Percentiles rank a stretch among this genome's conserved stretches.
Conservation (phyloP, 106 monocot genomes). For the Agapanthus africanus region DNA sequence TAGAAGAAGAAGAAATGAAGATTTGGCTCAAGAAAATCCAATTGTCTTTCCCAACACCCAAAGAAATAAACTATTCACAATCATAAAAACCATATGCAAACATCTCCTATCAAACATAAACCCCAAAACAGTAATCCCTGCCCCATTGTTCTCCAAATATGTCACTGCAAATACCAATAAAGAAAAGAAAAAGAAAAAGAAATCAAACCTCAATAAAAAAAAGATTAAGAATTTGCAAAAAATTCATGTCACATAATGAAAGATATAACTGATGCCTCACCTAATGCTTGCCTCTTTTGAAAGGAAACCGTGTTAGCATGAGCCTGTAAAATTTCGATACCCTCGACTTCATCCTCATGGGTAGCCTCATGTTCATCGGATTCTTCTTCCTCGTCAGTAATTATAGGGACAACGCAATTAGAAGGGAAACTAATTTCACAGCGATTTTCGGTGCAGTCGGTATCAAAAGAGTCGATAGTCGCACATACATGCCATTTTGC, state of each 20-base stretch:
- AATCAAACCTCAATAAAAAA: too few species aligned
- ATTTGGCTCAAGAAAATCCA: too few species aligned
- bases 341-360: slow-evolving; percentile 41
- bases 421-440: too few species aligned
- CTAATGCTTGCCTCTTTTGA: slow-evolving; percentile 82
- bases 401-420: too few species aligned
- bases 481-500: slow-evolving; percentile 64
- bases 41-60: slow-evolving; percentile 46
- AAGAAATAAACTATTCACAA: slow-evolving; percentile 26
- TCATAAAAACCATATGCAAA: slow-evolving; percentile 32
- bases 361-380: slow-evolving; percentile 8
- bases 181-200: too few species aligned
- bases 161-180: slow-evolving; percentile 26
- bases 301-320: slow-evolving; percentile 49
- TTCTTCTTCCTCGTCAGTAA: slow-evolving; percentile 7
- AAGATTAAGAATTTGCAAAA: too few species aligned
- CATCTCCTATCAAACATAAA: slow-evolving; percentile 40
- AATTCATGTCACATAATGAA: too few species aligned
- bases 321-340: slow-evolving; percentile 30
- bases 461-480: slow-evolving; percentile 37
- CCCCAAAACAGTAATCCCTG: slow-evolving; percentile 43
- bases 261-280: slow-evolving; percentile 14
- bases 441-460: too few species aligned
- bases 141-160: slow-evolving; percentile 47
- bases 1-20: too few species aligned